These are phyloP conservation scores for Xylaria multiplex DNA, from an alignment of 2,329 filamentous ascomycete genomes.

Conservation along the genomic window DNA sequence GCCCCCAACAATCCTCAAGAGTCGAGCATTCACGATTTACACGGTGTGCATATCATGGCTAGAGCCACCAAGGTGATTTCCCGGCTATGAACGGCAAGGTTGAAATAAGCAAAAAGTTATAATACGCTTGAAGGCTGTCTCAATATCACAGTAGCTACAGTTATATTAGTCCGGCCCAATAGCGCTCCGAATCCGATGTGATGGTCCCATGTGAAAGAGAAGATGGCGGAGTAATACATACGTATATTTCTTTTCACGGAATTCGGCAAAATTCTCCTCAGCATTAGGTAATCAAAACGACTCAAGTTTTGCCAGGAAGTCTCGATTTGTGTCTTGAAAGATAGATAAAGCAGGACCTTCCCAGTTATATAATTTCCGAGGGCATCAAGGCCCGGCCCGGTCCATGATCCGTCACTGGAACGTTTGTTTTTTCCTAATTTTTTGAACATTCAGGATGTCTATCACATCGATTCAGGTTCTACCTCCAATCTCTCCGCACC, in stretches of 20 bases:
- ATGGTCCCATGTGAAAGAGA: not conserved
- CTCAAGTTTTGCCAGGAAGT: not conserved
- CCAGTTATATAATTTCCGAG: not conserved
- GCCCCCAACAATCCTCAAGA: too few relatives aligned
- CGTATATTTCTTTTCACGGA: not conserved
- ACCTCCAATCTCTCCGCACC: slow-evolving; percentile 19
- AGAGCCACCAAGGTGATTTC: too few relatives aligned
- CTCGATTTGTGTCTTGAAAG: not conserved
- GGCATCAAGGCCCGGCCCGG: not conserved
- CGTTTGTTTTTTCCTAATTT: not conserved
- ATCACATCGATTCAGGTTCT: slow-evolving; percentile 23
- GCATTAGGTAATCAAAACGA: slow-evolving; percentile 11
- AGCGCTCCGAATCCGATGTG: not conserved
- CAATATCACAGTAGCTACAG: not conserved
- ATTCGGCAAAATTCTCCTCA: not conserved
- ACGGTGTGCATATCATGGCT: too few relatives aligned
- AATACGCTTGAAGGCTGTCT: not conserved
- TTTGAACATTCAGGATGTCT: slow-evolving; percentile 12
- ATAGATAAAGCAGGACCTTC: slow-evolving; percentile 12
- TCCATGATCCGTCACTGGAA: not conserved
- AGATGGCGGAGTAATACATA: not conserved
- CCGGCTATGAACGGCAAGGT: not conserved
- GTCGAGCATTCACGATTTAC: too few relatives aligned
- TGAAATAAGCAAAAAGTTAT: not conserved
- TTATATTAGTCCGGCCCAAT: not conserved